Evolutionary conservation across 2,329 filamentous ascomycete genomes (phyloP), one percentile per base, ranked within the genome.

Genomic region (Penicillium griseofulvum): DNA sequence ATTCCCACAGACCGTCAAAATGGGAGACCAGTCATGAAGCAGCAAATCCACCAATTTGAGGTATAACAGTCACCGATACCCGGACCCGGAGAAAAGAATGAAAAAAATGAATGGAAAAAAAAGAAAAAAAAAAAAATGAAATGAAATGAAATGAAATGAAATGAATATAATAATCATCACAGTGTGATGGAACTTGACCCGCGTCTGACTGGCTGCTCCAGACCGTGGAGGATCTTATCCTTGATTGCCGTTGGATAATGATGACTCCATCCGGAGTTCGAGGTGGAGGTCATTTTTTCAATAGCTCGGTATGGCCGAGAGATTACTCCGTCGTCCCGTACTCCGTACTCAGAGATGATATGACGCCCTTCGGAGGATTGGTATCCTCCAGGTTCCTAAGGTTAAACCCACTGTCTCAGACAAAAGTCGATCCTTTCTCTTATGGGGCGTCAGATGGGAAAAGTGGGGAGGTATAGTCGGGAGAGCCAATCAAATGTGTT

Each of bases 141-240:
- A n/a, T n/a, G n/a, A n/a, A n/a, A n/a, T n/a, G n/a, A n/a, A n/a
- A n/a, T n/a, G n/a, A n/a, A n/a, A n/a, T n/a, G n/a, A n/a, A n/a
- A n/a, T n/a, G n/a, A n/a, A 48, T 34, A 31, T 14, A 16, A 39
- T 33, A 17, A 46, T 46, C 12, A 38, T 7, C 22, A 29, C 22
- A 29, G n/a, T 1, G 8, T 42, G 28, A 33, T 14, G 24, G 36
- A 42, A 34, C 29, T 43, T 29, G 24, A 14, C 29, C 45, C 45
- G 24, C 31, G 11, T 53, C n/a, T 54, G 45, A 53, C 50, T 53
- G 36, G 50, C 43, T 44, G 0, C 17, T 34, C 6, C 38, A 17
- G 24, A 45, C 26, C 41, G 66, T 60, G 7, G 51, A 42, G 43
- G 63, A 69, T 53, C 55, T 26, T 41, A 46, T 38, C 62, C 51